Percentiles rank a stretch among this genome's conserved stretches.
Evolutionary conservation across 2,329 filamentous ascomycete species (phyloP).

Genomic region (Capronia epimyces): DNA sequence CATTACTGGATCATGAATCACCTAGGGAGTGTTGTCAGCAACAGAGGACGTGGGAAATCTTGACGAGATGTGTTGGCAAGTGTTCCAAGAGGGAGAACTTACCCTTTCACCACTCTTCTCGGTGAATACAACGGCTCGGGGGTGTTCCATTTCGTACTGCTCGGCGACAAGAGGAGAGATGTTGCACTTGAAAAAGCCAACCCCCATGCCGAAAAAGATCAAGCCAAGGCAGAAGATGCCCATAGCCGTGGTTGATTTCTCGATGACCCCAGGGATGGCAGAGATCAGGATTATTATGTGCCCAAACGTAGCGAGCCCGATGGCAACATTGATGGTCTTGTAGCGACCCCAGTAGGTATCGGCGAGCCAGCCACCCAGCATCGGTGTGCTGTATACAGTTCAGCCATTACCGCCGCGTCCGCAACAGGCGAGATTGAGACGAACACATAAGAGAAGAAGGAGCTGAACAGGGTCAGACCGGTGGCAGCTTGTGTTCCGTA

Average conservation of each 20-base stretch:
- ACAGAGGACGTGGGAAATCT: not conserved
- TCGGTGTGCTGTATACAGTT: too few species aligned
- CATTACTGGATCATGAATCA: slow-evolving; percentile 64
- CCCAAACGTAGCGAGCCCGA: slow-evolving; percentile 57
- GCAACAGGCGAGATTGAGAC: too few species aligned
- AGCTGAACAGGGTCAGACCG: slow-evolving; percentile 51
- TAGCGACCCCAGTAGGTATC: slow-evolving; percentile 63
- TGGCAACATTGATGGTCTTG: slow-evolving; percentile 64
- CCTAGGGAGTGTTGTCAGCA: slow-evolving; percentile 38
- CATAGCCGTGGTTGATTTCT: slow-evolving; percentile 29
- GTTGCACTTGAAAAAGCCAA: slow-evolving; percentile 76
- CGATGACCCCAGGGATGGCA: slow-evolving; percentile 56
- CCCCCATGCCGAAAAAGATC: slow-evolving; percentile 37
- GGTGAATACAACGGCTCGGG: slow-evolving; percentile 48
- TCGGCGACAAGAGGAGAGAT: slow-evolving; percentile 67
- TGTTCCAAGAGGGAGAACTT: slow-evolving; percentile 47
- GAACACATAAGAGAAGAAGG: slow-evolving; percentile 58
- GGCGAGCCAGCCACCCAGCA: slow-evolving; percentile 56
- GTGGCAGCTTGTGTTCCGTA: slow-evolving; percentile 54
- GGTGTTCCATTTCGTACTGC: slow-evolving; percentile 57
- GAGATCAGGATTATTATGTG: slow-evolving; percentile 62
- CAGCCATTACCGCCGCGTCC: too few species aligned
- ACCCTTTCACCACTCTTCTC: slow-evolving; percentile 56
- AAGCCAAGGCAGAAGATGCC: slow-evolving; percentile 31
- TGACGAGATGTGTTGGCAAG: not conserved